phyloP scores from a whole-genome alignment of 1,284 basidiomycete genomes.

The Fomitopsis palustris region DNA sequence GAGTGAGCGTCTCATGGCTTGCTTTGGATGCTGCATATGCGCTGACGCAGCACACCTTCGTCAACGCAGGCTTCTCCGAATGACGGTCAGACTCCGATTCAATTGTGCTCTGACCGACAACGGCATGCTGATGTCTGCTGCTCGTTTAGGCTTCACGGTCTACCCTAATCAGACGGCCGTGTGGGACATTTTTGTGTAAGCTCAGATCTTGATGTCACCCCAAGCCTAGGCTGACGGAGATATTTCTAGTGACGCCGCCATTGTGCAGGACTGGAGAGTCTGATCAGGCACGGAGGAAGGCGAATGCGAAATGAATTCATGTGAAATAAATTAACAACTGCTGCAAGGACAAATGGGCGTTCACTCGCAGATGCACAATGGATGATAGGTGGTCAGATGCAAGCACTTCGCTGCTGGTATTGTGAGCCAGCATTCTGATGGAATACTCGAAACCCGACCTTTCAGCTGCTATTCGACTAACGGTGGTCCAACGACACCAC shows the following conservation, averaged over 20 bases:
- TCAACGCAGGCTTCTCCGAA: constrained; percentile 46
- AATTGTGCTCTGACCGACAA: constrained; percentile 7
- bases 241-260: constrained; percentile 27
- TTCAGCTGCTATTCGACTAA: neutral
- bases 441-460: neutral
- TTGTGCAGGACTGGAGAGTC: constrained; percentile 31
- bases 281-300: constrained; percentile 7
- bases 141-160: constrained; percentile 32
- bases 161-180: constrained; percentile 51
- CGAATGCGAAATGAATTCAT: constrained; percentile 2
- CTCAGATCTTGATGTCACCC: constrained; percentile 3
- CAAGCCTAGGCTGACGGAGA: constrained; percentile 4
- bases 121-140: neutral
- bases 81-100: constrained; percentile 36
- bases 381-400: neutral
- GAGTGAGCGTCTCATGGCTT: constrained; percentile 25
- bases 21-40: constrained; percentile 9
- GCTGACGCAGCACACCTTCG: constrained; percentile 1
- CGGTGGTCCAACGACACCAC: neutral
- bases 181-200: constrained; percentile 51
- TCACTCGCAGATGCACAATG: neutral
- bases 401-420: neutral
- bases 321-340: neutral
- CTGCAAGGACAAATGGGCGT: neutral
- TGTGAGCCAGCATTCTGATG: neutral